phyloP scores from a whole-genome alignment of 805 yeast species.

The Saturnispora quitensis region DNA sequence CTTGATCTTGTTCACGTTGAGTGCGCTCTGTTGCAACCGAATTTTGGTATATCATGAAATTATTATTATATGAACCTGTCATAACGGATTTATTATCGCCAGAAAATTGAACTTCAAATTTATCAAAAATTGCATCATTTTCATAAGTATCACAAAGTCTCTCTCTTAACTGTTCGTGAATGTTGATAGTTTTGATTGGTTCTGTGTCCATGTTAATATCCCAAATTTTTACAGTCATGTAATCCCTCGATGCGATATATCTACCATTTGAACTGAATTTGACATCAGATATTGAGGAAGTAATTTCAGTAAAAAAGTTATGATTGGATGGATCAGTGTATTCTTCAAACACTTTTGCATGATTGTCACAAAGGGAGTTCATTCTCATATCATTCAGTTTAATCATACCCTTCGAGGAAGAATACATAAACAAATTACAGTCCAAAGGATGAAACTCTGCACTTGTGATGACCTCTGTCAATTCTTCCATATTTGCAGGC shows the following conservation, averaged over 20 bases:
- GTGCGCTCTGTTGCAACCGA: slow-evolving; percentile 33
- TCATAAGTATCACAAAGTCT: slow-evolving; percentile 95
- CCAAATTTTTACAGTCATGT: slow-evolving; percentile 96
- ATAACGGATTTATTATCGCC: slow-evolving; percentile 88
- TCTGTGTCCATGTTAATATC: slow-evolving; percentile 94
- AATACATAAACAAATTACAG: slow-evolving; percentile 92
- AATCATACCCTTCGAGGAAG: slow-evolving; percentile 91
- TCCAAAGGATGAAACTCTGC: slow-evolving; percentile 92
- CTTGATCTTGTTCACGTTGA: slow-evolving; percentile 22
- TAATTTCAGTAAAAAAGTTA: slow-evolving; percentile 94
- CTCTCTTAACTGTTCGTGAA: slow-evolving; percentile 91
- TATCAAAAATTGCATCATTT: slow-evolving; percentile 96
- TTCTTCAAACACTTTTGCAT: slow-evolving; percentile 83
- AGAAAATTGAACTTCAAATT: slow-evolving; percentile 90
- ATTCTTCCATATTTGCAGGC: slow-evolving; percentile 97
- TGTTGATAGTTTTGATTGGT: slow-evolving; percentile 89
- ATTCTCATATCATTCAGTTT: slow-evolving; percentile 95
- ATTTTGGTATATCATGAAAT: slow-evolving; percentile 93
- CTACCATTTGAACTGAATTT: slow-evolving; percentile 88
- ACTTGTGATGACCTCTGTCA: slow-evolving; percentile 93
- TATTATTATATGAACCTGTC: slow-evolving; percentile 97
- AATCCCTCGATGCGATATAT: slow-evolving; percentile 94
- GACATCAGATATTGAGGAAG: slow-evolving; percentile 88
- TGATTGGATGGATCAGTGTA: slow-evolving; percentile 87
- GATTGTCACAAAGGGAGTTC: slow-evolving; percentile 87